A percentile compares a stretch with the other conserved stretches of the same genome.
phyloP scores from a whole-genome alignment of 495 filamentous ascomycete genomes.

The Clavariopsis aquatica region DNA sequence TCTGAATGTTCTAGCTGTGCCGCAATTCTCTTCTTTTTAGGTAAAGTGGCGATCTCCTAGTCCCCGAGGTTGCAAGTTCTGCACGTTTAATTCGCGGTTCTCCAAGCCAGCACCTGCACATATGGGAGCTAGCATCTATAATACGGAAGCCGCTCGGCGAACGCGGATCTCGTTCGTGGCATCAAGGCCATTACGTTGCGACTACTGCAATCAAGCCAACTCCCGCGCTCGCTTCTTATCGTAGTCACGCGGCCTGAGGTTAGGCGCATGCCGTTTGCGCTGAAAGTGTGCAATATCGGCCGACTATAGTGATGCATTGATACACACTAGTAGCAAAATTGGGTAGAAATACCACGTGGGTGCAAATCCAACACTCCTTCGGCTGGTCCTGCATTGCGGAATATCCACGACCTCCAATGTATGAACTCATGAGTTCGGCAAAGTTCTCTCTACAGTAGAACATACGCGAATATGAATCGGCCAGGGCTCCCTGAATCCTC shows the following conservation, averaged over 20 bases:
- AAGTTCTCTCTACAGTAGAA: not conserved
- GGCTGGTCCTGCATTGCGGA: not conserved
- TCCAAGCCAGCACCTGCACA: not conserved
- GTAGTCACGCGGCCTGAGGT: not conserved
- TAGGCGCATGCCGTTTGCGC: not conserved
- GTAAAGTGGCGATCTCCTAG: too few species aligned
- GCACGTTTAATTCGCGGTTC: not conserved
- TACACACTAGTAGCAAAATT: not conserved
- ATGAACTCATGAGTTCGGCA: not conserved
- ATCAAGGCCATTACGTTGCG: not conserved
- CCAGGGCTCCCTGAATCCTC: not conserved
- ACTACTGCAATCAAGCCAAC: not conserved
- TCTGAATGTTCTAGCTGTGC: not conserved
- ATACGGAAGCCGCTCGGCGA: not conserved
- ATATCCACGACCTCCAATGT: not conserved
- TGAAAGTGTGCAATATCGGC: not conserved
- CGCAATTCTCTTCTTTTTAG: not conserved
- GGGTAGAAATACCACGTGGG: not conserved
- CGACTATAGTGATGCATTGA: not conserved
- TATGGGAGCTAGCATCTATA: not conserved
- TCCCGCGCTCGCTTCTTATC: not conserved
- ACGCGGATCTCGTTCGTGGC: not conserved
- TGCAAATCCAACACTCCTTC: not conserved
- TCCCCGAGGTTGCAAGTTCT: too few species aligned
- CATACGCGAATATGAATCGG: constrained; percentile 5